Evolutionary conservation across 2,329 filamentous ascomycete species (phyloP), one percentile per base, ranked within the genome.

Genomic region (Calonectria hongkongensis): DNA sequence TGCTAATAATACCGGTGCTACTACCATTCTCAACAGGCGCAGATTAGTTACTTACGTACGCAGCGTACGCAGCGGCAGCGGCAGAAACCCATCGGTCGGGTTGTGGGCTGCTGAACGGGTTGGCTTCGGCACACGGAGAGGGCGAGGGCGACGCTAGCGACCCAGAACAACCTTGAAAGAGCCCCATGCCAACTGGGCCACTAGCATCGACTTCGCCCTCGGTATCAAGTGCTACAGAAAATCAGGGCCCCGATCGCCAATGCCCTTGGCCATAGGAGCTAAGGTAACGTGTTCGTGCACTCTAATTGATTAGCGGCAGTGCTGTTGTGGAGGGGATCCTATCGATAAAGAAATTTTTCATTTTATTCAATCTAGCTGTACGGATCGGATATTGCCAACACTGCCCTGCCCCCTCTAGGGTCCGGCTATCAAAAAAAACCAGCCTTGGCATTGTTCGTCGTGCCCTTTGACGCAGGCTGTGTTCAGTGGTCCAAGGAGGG

Each of bases 261-360:
- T 43, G 28, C 25, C 36, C 58, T 45, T 5, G 39, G 58, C 25
- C 58, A 63, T 16, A 15, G 30, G 30, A 63, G 58, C 58, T 47
- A 63, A 63, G 58, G 58, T 18, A 60, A 60, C 54, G 54, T 60
- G 54, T 60, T 60, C 54, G 39, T 47, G 41, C 58, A 63, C 58
- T 63, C 58, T 63, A 63, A 63, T 63, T 63, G 39, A 63, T 63
- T 63, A 63, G 58, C 58, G 58, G 41, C 58, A 47, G 39, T 63
- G 41, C n/a, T 33, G 45, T 30, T 16, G n/a, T 15, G 45, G 21
- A 12, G 21, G 45, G 45, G 45, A 48, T 21, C 45, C 45, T 48
- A 48, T 48, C 45, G 45, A 48, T 12, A 48, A 60, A 27, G 21
- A n/a, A 25, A 60, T 10, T 39, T 60, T 39, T 60, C 54, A 60